These are phyloP conservation scores for Apiotrichum siamense DNA, from an alignment of 1,284 basidiomycete species.

Conservation along the genomic window DNA sequence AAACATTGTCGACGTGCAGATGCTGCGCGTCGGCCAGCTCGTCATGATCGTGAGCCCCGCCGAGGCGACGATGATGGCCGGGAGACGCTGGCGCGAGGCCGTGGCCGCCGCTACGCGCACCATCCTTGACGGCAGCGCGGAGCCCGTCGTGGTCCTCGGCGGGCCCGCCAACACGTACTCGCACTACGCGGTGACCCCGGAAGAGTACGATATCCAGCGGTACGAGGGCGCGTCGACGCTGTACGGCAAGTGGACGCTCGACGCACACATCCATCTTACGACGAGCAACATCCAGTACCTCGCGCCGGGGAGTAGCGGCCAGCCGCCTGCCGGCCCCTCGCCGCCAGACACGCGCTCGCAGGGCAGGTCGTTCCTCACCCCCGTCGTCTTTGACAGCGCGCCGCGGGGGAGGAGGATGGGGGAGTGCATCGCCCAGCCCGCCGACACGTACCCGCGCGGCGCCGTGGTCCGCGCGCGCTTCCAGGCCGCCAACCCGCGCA, in stretches of 20 bases:
- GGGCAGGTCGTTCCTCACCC: not conserved
- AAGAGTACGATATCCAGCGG: conserved; percentile 16
- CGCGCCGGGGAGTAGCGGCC: not conserved
- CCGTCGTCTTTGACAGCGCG: conserved; percentile 10
- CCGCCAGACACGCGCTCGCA: conserved; percentile 7
- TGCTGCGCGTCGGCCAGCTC: conserved; percentile 14
- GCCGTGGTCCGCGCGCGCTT: not conserved
- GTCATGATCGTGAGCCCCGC: conserved; percentile 12
- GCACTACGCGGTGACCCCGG: conserved; percentile 9
- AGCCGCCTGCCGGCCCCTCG: not conserved
- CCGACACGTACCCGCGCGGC: not conserved
- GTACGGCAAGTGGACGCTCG: conserved; percentile 9
- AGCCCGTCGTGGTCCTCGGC: conserved; percentile 12
- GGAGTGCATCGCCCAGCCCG: conserved; percentile 3
- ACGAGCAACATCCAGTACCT: conserved; percentile 4
- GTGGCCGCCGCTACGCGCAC: not conserved
- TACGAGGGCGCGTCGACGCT: conserved; percentile 18
- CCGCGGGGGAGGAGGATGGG: conserved; percentile 6
- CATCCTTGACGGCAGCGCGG: not conserved
- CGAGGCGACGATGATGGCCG: conserved; percentile 14
- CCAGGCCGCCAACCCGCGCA: conserved; percentile 15
- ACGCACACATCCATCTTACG: conserved; percentile 15
- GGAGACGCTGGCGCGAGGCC: conserved; percentile 11
- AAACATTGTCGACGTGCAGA: conserved; percentile 12
- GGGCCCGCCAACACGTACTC: conserved; percentile 15